Base-by-base conservation (phyloP, 1,139 yeast genomes). In the Tardiomyces blankii region DNA sequence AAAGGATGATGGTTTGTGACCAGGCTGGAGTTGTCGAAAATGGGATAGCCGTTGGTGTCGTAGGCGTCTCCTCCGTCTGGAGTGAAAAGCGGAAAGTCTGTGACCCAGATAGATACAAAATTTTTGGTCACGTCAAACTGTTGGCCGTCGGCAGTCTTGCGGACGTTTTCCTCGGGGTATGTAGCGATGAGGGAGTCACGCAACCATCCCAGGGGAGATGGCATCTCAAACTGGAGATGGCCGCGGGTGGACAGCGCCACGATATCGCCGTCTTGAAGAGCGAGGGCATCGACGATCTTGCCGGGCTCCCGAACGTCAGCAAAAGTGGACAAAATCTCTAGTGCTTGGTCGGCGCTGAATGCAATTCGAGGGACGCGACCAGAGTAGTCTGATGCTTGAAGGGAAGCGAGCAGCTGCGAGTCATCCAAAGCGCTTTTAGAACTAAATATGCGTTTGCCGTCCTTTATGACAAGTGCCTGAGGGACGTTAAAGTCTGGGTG, bases 1-100 rank as follows among this genome's bases (percentile, higher is more conserved):
- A 91, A 91, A 6, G 98, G 98, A 61, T 91, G 98, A 61, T 91
- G 98, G 0, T 96, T 89, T 0, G 97, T 77, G 44, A 75, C 79
- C 45, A 71, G 72, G 5, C 61, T 57, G 1, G 58, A 48, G 35
- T 56, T 61, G 54, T 78, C 74, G 59, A 85, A 89, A 1, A 47
- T 52, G 1, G 97, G 96, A 56, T 78, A 87, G 2, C 55, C 60
- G 12, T 60, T 66, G 6, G 49, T 53, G 35, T 11, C 58, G 2
- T 48, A 47, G 0, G 55, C 46, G 13, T 60, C 59, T 1, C 59
- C 51, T 48, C 80, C 88, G 1, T 66, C 58, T 0, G 97, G 97
- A 47, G 80, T 82, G 64, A 91, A 91, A 13, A 93, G 68, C 1
- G 99, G 99, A 66, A 91, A 91, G 48, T 87, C 85, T 12, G 78